Conservation (phyloP, 177 flowering plant species). For the Vitis hybrid region DNA sequence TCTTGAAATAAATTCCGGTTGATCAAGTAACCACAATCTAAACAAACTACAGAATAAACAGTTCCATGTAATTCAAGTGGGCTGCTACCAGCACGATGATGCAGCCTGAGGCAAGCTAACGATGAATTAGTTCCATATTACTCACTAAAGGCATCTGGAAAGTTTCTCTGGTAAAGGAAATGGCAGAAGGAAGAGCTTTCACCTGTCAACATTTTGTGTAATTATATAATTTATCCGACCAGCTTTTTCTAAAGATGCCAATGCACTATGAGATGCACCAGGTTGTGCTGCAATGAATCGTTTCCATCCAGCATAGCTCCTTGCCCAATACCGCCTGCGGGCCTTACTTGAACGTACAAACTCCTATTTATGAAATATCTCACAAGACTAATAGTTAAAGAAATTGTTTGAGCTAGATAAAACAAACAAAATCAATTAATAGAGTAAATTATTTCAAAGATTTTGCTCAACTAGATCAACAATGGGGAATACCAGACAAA, state of each 20-base stretch:
- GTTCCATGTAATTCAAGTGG: constrained; percentile 97
- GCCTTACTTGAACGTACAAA: constrained; percentile 74
- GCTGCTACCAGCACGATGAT: constrained; percentile 92
- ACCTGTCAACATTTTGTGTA: constrained; percentile 98
- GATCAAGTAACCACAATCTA: constrained; percentile 72
- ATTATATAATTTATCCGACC: constrained; percentile 74
- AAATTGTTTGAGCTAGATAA: background rate
- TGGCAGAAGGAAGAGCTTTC: background rate
- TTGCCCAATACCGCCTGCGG: constrained; percentile 96
- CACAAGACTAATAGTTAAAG: background rate
- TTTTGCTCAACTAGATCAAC: no score
- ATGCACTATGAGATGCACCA: constrained; percentile 71
- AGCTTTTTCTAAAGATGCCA: constrained; percentile 81
- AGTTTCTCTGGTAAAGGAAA: constrained; percentile 4
- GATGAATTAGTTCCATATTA: background rate
- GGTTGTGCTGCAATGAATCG: constrained; percentile 78
- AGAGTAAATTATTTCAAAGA: no score
- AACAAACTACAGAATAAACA: constrained; percentile 80
- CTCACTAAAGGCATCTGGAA: background rate
- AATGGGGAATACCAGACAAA: no score
- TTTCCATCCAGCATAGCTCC: constrained; percentile 99
- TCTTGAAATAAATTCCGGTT: constrained; percentile 76
- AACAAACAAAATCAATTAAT: no score
- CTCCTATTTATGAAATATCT: constrained; percentile 43
- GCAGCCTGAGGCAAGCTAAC: constrained; percentile 54